Conservation (phyloP, 140 eudicot species). For the Bidens hawaiensis region DNA sequence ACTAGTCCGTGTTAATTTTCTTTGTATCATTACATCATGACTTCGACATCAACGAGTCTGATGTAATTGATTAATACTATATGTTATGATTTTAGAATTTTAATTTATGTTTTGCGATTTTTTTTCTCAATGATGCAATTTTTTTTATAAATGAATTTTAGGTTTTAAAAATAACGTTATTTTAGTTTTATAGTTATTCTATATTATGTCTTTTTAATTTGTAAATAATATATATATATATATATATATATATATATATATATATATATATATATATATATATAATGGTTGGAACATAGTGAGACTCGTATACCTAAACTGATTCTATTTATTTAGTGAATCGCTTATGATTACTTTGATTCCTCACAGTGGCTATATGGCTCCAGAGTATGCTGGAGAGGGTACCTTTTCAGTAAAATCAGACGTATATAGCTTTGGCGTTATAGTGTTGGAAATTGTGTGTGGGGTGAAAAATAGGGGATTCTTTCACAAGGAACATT, state of each 20-base stretch:
- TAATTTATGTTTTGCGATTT: too few relatives aligned
- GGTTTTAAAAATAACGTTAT: too few relatives aligned
- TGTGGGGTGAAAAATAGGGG: slow-evolving; percentile 28
- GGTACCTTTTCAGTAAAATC: slow-evolving; percentile 26
- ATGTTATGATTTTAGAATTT: too few relatives aligned
- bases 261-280: too few relatives aligned
- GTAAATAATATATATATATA: background rate
- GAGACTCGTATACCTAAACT: slow-evolving; percentile 4
- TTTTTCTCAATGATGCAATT: too few relatives aligned
- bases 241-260: too few relatives aligned
- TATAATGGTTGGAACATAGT: slow-evolving; percentile 46
- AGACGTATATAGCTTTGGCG: slow-evolving; percentile 21
- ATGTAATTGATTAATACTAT: too few relatives aligned
- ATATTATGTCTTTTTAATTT: background rate
- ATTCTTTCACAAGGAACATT: slow-evolving; percentile 24
- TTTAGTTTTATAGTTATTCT: too few relatives aligned
- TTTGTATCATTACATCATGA: too few relatives aligned
- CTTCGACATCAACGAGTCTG: too few relatives aligned
- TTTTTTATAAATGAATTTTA: too few relatives aligned
- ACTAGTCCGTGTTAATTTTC: too few relatives aligned
- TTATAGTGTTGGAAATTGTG: background rate
- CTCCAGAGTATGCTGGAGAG: slow-evolving; percentile 23
- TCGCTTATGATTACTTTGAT: slow-evolving; percentile 5
- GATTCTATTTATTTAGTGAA: background rate
- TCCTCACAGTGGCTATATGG: slow-evolving; percentile 23